Percentiles rank a stretch among this genome's conserved stretches.
phyloP scores from a whole-genome alignment of 495 filamentous ascomycete species.

The Coniosporium apollinis region DNA sequence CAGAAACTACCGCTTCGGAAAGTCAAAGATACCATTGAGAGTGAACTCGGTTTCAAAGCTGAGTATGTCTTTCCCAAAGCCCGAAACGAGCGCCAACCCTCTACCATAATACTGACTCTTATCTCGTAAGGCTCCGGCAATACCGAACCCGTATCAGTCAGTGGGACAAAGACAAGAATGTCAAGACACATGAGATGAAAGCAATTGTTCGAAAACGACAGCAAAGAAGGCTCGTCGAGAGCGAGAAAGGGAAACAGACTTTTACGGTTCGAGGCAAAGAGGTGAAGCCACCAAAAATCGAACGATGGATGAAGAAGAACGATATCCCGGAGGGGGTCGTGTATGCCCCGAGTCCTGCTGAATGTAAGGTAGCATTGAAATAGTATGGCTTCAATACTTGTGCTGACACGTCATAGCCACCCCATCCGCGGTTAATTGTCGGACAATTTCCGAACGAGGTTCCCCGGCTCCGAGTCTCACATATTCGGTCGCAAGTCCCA shows the following conservation, averaged over 20 bases:
- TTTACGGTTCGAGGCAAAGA: constrained; percentile 7
- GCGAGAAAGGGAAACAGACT: constrained; percentile 5
- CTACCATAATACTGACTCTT: constrained; percentile 3
- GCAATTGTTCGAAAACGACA: constrained; percentile 17
- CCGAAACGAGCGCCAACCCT: background rate
- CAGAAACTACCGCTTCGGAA: constrained; percentile 5
- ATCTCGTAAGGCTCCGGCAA: constrained; percentile 6
- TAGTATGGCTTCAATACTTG: background rate
- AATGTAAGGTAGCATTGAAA: constrained; percentile 6
- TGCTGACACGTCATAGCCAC: constrained; percentile 9
- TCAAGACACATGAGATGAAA: constrained; percentile 18
- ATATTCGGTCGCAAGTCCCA: constrained; percentile 6
- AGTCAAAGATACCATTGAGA: constrained; percentile 9
- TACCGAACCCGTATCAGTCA: constrained; percentile 16
- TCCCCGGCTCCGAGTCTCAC: constrained; percentile 6
- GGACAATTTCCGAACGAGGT: constrained; percentile 10
- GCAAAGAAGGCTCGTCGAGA: constrained; percentile 9
- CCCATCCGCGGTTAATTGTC: constrained; percentile 9
- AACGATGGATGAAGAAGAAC: constrained; percentile 13
- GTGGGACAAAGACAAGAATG: constrained; percentile 18
- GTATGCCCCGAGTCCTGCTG: constrained; percentile 5
- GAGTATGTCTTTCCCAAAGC: constrained; percentile 5
- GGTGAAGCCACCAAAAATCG: constrained; percentile 12
- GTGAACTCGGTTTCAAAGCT: constrained; percentile 9
- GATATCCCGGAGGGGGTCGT: constrained; percentile 5